Percentiles rank a stretch among this genome's conserved stretches.
These are phyloP conservation scores for Solanum corneliomulleri DNA, from an alignment of 257 asterid genomes.

Conservation along the genomic window DNA sequence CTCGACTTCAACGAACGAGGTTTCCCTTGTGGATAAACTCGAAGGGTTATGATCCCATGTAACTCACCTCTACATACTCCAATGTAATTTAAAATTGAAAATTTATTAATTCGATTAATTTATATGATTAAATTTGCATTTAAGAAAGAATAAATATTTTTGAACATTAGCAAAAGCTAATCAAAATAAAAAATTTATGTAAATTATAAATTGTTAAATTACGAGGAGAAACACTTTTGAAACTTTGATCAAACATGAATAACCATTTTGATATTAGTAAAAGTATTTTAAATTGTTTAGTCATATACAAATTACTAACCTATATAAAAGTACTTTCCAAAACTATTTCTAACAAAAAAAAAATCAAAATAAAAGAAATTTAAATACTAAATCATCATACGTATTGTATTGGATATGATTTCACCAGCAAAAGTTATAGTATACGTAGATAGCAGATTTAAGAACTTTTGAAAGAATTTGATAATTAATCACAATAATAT, in stretches of 20 bases:
- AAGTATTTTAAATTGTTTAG: not conserved
- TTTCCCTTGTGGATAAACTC: conserved; percentile 6
- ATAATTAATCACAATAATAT: too few species aligned
- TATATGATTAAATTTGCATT: not conserved
- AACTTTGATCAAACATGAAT: not conserved
- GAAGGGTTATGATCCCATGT: not conserved
- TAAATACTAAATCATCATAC: not conserved
- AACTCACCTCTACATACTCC: not conserved
- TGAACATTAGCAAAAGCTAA: not conserved
- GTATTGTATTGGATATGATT: not conserved
- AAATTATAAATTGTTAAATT: not conserved
- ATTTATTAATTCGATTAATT: not conserved
- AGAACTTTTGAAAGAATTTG: not conserved
- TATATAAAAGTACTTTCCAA: not conserved
- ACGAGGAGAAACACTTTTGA: not conserved
- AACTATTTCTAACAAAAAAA: not conserved
- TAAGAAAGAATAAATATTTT: too few species aligned
- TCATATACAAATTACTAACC: not conserved
- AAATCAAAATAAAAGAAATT: not conserved
- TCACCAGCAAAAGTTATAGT: not conserved
- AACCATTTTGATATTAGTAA: not conserved
- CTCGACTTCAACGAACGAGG: not conserved
- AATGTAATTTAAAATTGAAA: not conserved
- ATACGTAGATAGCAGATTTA: not conserved
- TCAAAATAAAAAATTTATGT: too few species aligned